phyloP scores from a whole-genome alignment of 768 basidiomycete genomes.

The Boletus rubescentipes region DNA sequence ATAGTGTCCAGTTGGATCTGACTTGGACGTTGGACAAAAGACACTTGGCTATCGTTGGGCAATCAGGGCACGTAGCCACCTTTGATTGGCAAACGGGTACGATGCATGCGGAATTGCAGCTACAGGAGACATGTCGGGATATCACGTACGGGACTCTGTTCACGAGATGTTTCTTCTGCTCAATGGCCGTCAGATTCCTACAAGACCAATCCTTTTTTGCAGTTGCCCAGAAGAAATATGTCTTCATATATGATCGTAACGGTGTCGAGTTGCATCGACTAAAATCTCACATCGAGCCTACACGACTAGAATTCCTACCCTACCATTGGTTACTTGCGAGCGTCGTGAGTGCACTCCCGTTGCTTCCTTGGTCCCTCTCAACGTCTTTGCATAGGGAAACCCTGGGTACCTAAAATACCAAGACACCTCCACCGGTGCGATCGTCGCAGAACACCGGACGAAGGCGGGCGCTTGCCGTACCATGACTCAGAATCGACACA shows the following conservation, averaged over 20 bases:
- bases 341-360: slow-evolving; percentile 54
- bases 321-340: slow-evolving; percentile 94
- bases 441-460: slow-evolving; percentile 85
- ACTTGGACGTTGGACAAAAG: slow-evolving; percentile 36
- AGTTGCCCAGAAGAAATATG: slow-evolving; percentile 94
- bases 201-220: slow-evolving; percentile 94
- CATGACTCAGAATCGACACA: slow-evolving; percentile 91
- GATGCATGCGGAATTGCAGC: slow-evolving; percentile 82
- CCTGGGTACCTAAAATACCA: slow-evolving; percentile 94
- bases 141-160: slow-evolving; percentile 63
- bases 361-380: not conserved
- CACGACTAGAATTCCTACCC: slow-evolving; percentile 86
- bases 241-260: slow-evolving; percentile 92
- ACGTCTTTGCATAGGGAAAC: slow-evolving; percentile 56
- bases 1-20: not conserved
- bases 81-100: slow-evolving; percentile 92
- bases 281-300: slow-evolving; percentile 84
- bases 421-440: slow-evolving; percentile 90
- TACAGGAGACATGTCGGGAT: slow-evolving; percentile 89
- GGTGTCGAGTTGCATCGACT: slow-evolving; percentile 91
- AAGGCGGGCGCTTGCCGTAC: slow-evolving; percentile 82
- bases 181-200: slow-evolving; percentile 59
- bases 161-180: not conserved
- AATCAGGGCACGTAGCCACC: slow-evolving; percentile 82
- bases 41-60: slow-evolving; percentile 84